Evolutionary conservation across 2,329 filamentous ascomycete species (phyloP).

Genomic region (Zymoseptoria brevis): DNA sequence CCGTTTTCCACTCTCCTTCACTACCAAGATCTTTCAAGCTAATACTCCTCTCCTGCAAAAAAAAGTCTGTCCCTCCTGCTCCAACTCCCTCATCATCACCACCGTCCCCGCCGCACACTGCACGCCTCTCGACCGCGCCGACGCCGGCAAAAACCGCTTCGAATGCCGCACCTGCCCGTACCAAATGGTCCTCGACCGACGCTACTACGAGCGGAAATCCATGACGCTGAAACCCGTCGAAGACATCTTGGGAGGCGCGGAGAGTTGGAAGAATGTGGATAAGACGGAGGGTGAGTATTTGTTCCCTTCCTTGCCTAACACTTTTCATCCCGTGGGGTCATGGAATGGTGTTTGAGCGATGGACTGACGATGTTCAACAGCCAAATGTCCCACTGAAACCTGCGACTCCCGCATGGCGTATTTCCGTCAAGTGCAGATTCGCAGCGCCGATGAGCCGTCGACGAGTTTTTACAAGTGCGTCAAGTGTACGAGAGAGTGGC

Average conservation of each 20-base stretch:
- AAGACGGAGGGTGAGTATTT: constrained; percentile 54
- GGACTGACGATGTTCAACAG: constrained; percentile 31
- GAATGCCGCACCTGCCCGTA: constrained; percentile 95
- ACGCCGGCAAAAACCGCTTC: constrained; percentile 61
- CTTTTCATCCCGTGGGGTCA: too few relatives aligned
- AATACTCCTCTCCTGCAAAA: background rate
- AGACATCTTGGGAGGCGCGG: constrained; percentile 80
- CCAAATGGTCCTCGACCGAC: constrained; percentile 70
- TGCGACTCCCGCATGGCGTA: constrained; percentile 82
- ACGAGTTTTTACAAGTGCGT: constrained; percentile 78
- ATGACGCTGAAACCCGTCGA: constrained; percentile 84
- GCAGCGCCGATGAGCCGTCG: constrained; percentile 97
- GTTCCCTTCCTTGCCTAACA: too few relatives aligned
- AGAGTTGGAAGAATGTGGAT: constrained; percentile 85
- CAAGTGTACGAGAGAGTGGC: constrained; percentile 39
- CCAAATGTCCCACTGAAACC: constrained; percentile 71
- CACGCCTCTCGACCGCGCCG: constrained; percentile 31
- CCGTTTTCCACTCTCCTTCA: constrained; percentile 22
- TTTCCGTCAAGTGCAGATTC: constrained; percentile 95
- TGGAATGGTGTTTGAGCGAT: too few relatives aligned
- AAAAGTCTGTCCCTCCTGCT: constrained; percentile 72
- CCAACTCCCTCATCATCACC: constrained; percentile 73
- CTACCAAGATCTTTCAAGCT: constrained; percentile 1
- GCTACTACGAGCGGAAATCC: constrained; percentile 69
- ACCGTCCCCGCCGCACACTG: constrained; percentile 31